Conservation (phyloP, 768 basidiomycete genomes). For the Termitomyces sp. region DNA sequence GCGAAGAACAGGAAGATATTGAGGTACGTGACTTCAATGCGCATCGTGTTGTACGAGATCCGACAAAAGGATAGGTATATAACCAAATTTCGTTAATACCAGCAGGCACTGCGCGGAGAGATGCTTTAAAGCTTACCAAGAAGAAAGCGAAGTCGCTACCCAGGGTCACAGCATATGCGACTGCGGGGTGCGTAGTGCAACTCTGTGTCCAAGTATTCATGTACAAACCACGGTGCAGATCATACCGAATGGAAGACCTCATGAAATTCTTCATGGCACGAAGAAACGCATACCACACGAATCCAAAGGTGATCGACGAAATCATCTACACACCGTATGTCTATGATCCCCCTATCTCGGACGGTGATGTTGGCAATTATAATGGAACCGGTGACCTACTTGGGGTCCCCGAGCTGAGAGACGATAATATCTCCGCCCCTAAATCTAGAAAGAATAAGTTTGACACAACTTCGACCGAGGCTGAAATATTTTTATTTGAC, state of each 20-base stretch:
- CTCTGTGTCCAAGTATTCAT: background rate
- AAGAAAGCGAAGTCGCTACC: constrained; percentile 91
- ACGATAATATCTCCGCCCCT: constrained; percentile 25
- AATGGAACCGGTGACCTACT: constrained; percentile 65
- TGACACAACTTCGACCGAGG: constrained; percentile 57
- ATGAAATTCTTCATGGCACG: constrained; percentile 88
- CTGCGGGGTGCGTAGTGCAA: constrained; percentile 59
- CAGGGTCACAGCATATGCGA: constrained; percentile 94
- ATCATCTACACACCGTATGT: constrained; percentile 91
- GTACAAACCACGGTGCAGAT: constrained; percentile 37
- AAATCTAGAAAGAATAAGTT: constrained; percentile 62
- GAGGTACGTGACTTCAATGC: constrained; percentile 38
- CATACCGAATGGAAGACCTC: constrained; percentile 83
- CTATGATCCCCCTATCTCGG: constrained; percentile 50
- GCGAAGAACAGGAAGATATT: constrained; percentile 53
- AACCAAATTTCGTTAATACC: constrained; percentile 93
- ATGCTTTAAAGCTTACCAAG: constrained; percentile 86
- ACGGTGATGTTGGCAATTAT: constrained; percentile 23
- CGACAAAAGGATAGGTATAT: constrained; percentile 55
- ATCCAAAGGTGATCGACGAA: constrained; percentile 85
- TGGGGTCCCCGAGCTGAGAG: constrained; percentile 66
- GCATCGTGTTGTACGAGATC: background rate
- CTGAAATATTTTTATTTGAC: constrained; percentile 90
- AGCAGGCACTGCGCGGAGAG: constrained; percentile 87
- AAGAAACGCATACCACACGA: constrained; percentile 75